Conservation (phyloP, 163 green algal species). For the Botryococcus braunii region DNA sequence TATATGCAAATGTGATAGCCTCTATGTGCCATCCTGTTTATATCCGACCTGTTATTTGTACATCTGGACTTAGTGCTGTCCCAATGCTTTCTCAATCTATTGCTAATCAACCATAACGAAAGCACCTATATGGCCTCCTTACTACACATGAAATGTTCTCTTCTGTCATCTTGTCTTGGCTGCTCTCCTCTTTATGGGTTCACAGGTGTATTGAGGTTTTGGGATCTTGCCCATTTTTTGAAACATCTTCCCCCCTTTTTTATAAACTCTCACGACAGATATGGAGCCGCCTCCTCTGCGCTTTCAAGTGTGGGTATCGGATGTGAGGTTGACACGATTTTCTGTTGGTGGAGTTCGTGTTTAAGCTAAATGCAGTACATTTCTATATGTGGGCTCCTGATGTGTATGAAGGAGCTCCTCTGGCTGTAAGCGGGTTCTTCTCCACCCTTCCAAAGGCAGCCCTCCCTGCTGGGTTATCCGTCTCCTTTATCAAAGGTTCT, state of each 20-base stretch:
- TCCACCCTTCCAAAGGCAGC: constrained; percentile 45
- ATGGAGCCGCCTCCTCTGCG: neutral
- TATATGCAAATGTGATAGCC: no score
- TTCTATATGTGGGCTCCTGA: constrained; percentile 62
- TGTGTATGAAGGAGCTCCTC: constrained; percentile 55
- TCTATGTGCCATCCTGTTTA: no score
- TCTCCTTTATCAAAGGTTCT: constrained; percentile 41
- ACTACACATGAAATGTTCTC: no score
- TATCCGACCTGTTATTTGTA: no score
- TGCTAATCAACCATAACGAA: no score
- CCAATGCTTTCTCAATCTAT: no score
- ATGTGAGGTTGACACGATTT: constrained; percentile 51
- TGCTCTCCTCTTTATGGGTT: constrained; percentile 52
- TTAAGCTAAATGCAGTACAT: constrained; percentile 46
- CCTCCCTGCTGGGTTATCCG: constrained; percentile 41
- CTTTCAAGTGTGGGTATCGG: neutral
- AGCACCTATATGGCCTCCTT: no score
- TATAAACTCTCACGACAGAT: constrained; percentile 11
- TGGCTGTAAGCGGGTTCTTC: constrained; percentile 48
- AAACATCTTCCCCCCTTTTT: constrained; percentile 37
- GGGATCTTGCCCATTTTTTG: constrained; percentile 36
- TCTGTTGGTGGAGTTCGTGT: constrained; percentile 45
- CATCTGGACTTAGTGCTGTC: no score
- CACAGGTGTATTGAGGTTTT: constrained; percentile 45
- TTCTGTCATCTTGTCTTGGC: no score